Base-by-base conservation (phyloP, 495 filamentous ascomycete genomes). In the Xylaria grammica region DNA sequence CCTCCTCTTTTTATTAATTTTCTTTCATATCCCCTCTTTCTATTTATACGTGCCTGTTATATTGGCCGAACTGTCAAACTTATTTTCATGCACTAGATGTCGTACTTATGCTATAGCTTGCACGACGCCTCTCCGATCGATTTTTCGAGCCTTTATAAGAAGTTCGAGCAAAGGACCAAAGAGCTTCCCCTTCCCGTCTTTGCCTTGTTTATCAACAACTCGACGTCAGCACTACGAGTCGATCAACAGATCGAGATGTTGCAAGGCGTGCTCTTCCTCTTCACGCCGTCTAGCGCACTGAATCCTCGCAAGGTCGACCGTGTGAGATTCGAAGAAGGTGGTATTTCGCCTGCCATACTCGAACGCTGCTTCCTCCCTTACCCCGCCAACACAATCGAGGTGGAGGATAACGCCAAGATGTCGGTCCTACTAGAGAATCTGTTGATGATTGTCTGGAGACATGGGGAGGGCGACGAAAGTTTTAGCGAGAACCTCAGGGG, bases 341-440 rank as follows among this genome's bases (percentile, higher is more conserved):
- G 78, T 38, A 76, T 96, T 6, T 85, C 80, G 8, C 79, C 83
- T 45, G 69, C 76, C 2, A 85, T 90, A 34, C 75, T 97, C 24
- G 84, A 91, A 63, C 62, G 79, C 48, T 87, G 85, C 69, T 96
- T 87, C 70, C 79, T 96, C 1, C 93, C 92, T 0, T 91, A 82
- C 57, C 76, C 88, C 1, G 92, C 94, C 0, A 87, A 85, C 50
- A 87, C 82, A 0, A 74, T 83, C 5, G 85, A 80, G 7, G 74
- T 83, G 0, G 82, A 82, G 5, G 91, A 96, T 52, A 97, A 97
- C 70, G 88, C 90, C 3, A 94, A 93, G 75, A 80, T 97, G 34
- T 89, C 89, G 4, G 75, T 97, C 3, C 71, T 91, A 54, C 73
- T 97, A 0, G 94, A 99, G 75, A 81, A 81, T 0, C 72, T 96